Evolutionary conservation across 345 rosid genomes (phyloP), one percentile per base, ranked within the genome.

Genomic region (Hibiscus mutabilis): DNA sequence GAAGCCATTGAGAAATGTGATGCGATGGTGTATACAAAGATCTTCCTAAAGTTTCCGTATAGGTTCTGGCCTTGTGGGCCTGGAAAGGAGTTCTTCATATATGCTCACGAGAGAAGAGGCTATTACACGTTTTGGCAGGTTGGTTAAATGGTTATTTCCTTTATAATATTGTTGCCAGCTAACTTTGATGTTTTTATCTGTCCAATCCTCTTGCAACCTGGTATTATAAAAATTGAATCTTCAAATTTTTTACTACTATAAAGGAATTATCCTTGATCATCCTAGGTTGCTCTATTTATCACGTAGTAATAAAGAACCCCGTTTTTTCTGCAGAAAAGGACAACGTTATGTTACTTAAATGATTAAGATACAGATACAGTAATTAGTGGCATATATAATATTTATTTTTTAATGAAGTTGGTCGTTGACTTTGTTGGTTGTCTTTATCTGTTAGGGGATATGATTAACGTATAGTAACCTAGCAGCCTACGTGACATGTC

Each of bases 101-200:
- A 92, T 67, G 99, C 98, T 51, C 98, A 92, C 77, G 99, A 92
- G 80, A 89, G 91, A 40, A 88, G 99, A 80, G 99, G 99, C 52
- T 95, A 92, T 78, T 95, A 85, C 85, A 95, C 99, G 11, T 95
- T 95, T 79, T 95, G 99, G 99, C 98, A 95, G 99, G 99, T 58
- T 58, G 12, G 61, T 80, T 64, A 47, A 21, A 22, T 53, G 4
- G 18, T 53, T 75, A 69, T 24, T 66, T 62, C 5, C 56, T 19
- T 31, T 66, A 12, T 60, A 56, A 35, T 68, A 42, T 13, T 66
- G 60, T 61, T 77, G 75, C 71, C 46, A 58, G 65, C 66, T 44
- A 58, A 12, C 19, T 58, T 58, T 25, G 24, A 37, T 37, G 16
- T 66, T 68, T 37, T 68, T 27, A 35, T 69, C 27, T 44, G 57